Evolutionary conservation across 2,329 filamentous ascomycete genomes (phyloP).

Genomic region (Laburnicola sp.): DNA sequence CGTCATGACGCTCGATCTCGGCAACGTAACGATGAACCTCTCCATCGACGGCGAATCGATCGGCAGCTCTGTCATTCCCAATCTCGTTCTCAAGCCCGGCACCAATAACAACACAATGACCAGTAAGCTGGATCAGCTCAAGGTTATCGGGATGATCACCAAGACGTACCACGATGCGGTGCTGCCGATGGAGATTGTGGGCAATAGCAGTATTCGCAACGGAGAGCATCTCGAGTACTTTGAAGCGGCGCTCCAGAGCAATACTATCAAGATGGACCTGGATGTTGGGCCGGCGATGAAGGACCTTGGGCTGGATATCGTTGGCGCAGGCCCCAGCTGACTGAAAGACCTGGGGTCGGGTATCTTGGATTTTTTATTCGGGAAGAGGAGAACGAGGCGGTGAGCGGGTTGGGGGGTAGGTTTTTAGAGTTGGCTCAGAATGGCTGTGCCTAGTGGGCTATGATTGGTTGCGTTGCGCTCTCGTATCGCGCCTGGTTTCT

Average conservation of each 20-base stretch:
- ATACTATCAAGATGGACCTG: conserved; percentile 58
- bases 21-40: conserved; percentile 65
- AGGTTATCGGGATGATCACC: conserved; percentile 52
- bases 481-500: too few species aligned
- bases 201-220: conserved; percentile 55
- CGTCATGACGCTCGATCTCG: conserved; percentile 66
- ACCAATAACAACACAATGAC: conserved; percentile 59
- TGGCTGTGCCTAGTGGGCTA: too few species aligned
- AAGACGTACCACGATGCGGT: conserved; percentile 58
- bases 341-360: too few species aligned
- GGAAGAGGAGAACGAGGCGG: too few species aligned
- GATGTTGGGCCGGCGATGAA: conserved; percentile 43
- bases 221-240: conserved; percentile 61
- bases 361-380: too few species aligned
- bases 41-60: conserved; percentile 57
- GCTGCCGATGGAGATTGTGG: conserved; percentile 59
- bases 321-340: conserved; percentile 1
- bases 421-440: too few species aligned
- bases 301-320: conserved; percentile 32
- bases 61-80: conserved; percentile 60
- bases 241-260: conserved; percentile 56
- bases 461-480: too few species aligned
- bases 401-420: too few species aligned
- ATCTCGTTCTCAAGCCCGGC: conserved; percentile 63
- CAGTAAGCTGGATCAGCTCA: conserved; percentile 56